These are phyloP conservation scores for Elsinoe fawcettii DNA, from an alignment of 2,329 filamentous ascomycete species.

Conservation along the genomic window DNA sequence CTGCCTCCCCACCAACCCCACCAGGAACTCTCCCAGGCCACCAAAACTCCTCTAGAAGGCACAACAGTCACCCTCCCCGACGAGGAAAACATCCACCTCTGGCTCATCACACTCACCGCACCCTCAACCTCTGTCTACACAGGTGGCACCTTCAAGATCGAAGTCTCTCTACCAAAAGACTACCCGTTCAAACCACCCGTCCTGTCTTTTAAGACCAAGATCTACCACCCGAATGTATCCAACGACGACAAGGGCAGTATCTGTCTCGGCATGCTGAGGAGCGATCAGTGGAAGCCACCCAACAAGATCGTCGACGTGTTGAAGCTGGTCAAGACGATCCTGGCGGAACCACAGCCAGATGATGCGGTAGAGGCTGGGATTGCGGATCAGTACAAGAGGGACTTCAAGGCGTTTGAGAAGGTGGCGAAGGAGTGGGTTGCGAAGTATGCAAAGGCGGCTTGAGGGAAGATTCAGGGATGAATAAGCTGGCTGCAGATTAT, in stretches of 20 bases:
- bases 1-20: conserved; percentile 16
- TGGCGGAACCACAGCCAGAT: conserved; percentile 76
- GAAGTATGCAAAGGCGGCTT: conserved; percentile 51
- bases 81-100: conserved; percentile 59
- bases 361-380: conserved; percentile 83
- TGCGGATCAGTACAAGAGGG: conserved; percentile 70
- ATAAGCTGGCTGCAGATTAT: neutral
- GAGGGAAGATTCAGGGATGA: neutral
- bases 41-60: conserved; percentile 47
- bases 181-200: conserved; percentile 87
- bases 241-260: conserved; percentile 79
- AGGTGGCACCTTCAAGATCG: conserved; percentile 65
- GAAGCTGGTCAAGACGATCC: conserved; percentile 64
- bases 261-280: conserved; percentile 75
- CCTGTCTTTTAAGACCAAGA: conserved; percentile 75
- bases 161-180: conserved; percentile 64
- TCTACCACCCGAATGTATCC: conserved; percentile 92
- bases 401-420: conserved; percentile 63
- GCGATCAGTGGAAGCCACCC: conserved; percentile 87
- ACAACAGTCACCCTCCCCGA: conserved; percentile 51
- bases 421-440: conserved; percentile 65
- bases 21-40: conserved; percentile 56
- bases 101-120: conserved; percentile 60
- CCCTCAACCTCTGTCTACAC: conserved; percentile 58
- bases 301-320: conserved; percentile 69